Conservation (phyloP, 2,329 filamentous ascomycete genomes). For the Scedosporium boydii region DNA sequence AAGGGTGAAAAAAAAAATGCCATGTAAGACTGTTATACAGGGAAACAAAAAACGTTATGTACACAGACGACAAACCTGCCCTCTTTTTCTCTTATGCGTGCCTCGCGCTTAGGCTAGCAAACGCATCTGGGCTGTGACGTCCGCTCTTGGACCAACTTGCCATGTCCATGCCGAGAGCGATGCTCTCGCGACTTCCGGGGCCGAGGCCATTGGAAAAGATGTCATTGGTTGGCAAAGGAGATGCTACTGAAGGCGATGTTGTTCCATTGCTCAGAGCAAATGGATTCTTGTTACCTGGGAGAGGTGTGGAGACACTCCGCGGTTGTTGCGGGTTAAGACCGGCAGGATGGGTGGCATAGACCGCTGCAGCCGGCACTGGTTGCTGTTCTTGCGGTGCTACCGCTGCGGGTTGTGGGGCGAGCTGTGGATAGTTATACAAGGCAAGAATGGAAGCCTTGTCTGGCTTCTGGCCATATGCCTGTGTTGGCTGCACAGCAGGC, state of each 20-base stretch:
- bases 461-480: constrained; percentile 36
- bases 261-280: constrained; percentile 32
- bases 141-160: constrained; percentile 56
- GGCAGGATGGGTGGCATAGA: constrained; percentile 7
- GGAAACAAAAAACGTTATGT: background rate
- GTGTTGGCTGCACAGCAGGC: background rate
- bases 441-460: constrained; percentile 70
- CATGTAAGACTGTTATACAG: background rate
- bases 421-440: constrained; percentile 52
- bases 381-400: constrained; percentile 15
- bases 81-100: constrained; percentile 20
- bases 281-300: constrained; percentile 45
- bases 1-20: background rate
- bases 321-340: constrained; percentile 8
- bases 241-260: constrained; percentile 11
- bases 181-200: constrained; percentile 57
- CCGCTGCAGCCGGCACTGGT: background rate
- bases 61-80: background rate
- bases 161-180: constrained; percentile 55
- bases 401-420: constrained; percentile 11
- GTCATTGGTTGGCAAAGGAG: background rate
- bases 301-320: constrained; percentile 21
- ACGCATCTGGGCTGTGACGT: constrained; percentile 70
- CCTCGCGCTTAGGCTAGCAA: constrained; percentile 62
- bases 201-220: background rate